phyloP scores from a whole-genome alignment of 2,329 filamentous ascomycete species.

The Ascochyta lentis region DNA sequence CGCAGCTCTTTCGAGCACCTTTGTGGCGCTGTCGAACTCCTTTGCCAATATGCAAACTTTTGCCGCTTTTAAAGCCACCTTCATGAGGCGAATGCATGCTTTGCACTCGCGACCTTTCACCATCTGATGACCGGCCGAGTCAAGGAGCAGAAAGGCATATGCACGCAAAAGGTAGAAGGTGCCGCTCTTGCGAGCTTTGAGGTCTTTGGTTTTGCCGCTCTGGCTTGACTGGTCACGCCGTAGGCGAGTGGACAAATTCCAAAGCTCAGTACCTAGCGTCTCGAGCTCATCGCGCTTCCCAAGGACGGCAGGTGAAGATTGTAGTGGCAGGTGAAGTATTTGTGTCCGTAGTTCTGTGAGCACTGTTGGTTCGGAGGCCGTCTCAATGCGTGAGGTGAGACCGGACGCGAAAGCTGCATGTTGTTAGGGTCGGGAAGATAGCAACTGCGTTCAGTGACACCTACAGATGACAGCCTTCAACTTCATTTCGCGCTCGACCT shows the following conservation, averaged over 20 bases:
- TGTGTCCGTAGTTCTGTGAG: slow-evolving; percentile 50
- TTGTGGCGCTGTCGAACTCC: slow-evolving; percentile 65
- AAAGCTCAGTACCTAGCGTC: slow-evolving; percentile 63
- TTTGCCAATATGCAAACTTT: slow-evolving; percentile 67
- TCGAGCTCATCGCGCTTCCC: slow-evolving; percentile 61
- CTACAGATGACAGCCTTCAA: slow-evolving; percentile 41
- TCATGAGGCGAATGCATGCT: slow-evolving; percentile 63
- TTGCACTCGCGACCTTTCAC: slow-evolving; percentile 32
- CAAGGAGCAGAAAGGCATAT: slow-evolving; percentile 73
- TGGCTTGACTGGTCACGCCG: slow-evolving; percentile 28
- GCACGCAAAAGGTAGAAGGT: slow-evolving; percentile 51
- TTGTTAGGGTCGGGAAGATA: slow-evolving; percentile 13
- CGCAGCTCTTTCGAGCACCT: slow-evolving; percentile 69
- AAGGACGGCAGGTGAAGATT: slow-evolving; percentile 30
- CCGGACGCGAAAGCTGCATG: slow-evolving; percentile 42
- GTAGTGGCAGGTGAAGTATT: slow-evolving; percentile 50
- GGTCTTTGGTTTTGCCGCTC: slow-evolving; percentile 43
- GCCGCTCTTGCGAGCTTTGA: slow-evolving; percentile 25
- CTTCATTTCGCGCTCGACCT: slow-evolving; percentile 46
- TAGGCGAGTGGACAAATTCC: slow-evolving; percentile 70
- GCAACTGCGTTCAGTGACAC: slow-evolving; percentile 8
- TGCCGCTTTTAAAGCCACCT: slow-evolving; percentile 70
- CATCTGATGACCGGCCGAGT: slow-evolving; percentile 46
- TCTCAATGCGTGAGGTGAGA: slow-evolving; percentile 34
- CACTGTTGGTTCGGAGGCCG: slow-evolving; percentile 26